Evolutionary conservation across 345 rosid genomes (phyloP).

Genomic region (Jatropha curcas): DNA sequence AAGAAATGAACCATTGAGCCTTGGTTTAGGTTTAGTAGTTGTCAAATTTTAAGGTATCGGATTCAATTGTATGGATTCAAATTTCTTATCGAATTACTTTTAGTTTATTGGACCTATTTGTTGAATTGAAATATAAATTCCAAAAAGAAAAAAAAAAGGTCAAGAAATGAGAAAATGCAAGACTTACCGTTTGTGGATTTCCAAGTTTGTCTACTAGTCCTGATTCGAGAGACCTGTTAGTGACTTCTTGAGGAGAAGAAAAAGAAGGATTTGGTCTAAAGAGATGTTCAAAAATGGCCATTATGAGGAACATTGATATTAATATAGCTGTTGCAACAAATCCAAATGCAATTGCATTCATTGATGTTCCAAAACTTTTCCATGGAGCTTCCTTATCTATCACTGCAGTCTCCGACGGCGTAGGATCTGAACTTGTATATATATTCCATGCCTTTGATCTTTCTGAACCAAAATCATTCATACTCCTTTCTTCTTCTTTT

Average conservation of each 20-base stretch:
- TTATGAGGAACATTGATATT: slow-evolving; percentile 85
- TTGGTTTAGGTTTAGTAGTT: too few species aligned
- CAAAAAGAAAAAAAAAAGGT: background rate
- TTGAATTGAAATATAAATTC: too few species aligned
- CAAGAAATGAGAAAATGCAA: background rate
- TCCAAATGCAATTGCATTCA: slow-evolving; percentile 84
- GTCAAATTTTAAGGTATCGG: too few species aligned
- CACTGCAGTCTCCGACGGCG: slow-evolving; percentile 31
- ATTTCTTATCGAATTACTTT: too few species aligned
- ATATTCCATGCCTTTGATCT: slow-evolving; percentile 59
- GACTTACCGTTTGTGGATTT: slow-evolving; percentile 46
- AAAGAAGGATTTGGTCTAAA: slow-evolving; percentile 67
- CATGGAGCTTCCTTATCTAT: slow-evolving; percentile 49
- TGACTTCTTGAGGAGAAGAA: slow-evolving; percentile 44
- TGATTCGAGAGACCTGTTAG: slow-evolving; percentile 28
- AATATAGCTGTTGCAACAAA: slow-evolving; percentile 92
- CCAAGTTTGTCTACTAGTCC: slow-evolving; percentile 37
- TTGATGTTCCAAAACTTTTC: slow-evolving; percentile 65
- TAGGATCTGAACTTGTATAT: slow-evolving; percentile 45
- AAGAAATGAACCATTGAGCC: too few species aligned
- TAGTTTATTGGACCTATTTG: too few species aligned
- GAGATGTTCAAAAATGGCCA: slow-evolving; percentile 93
- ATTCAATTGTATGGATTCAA: too few species aligned
- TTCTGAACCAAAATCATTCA: slow-evolving; percentile 53
- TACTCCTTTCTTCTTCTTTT: slow-evolving; percentile 16